Conservation (phyloP, 2,329 filamentous ascomycete species). For the Orbilia oligospora region DNA sequence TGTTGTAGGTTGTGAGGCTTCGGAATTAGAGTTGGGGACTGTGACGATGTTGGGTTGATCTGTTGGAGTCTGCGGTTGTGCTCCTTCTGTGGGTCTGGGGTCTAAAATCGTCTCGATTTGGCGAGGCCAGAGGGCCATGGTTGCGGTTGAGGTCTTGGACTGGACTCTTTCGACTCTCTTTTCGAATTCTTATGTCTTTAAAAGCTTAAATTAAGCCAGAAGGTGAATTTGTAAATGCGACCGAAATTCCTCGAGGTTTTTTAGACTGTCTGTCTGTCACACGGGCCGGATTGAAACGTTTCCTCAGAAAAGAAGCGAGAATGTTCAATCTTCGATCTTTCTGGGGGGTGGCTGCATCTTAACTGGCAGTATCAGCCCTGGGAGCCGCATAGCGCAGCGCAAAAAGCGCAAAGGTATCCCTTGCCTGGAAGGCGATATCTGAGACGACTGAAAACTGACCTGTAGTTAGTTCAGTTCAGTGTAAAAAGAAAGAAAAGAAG, state of each 20-base stretch:
- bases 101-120: background rate
- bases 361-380: conserved; percentile 8
- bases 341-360: conserved; percentile 12
- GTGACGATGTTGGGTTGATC: background rate
- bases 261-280: background rate
- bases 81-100: background rate
- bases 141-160: background rate
- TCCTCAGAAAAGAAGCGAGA: background rate
- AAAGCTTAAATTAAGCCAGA: no score
- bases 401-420: background rate
- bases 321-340: background rate
- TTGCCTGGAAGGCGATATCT: background rate
- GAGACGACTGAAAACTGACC: background rate
- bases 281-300: conserved; percentile 7
- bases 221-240: background rate
- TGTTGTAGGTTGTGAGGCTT: background rate
- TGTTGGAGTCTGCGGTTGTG: background rate
- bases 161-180: no score
- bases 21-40: background rate
- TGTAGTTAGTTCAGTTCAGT: background rate
- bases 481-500: background rate
- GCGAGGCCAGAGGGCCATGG: conserved; percentile 10
- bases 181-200: background rate
- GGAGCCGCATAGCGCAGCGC: conserved; percentile 1
- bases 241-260: background rate